A percentile compares a stretch with the other conserved stretches of the same genome.
Evolutionary conservation across 768 basidiomycete species (phyloP).

Genomic region (Pleurotus eryngii): DNA sequence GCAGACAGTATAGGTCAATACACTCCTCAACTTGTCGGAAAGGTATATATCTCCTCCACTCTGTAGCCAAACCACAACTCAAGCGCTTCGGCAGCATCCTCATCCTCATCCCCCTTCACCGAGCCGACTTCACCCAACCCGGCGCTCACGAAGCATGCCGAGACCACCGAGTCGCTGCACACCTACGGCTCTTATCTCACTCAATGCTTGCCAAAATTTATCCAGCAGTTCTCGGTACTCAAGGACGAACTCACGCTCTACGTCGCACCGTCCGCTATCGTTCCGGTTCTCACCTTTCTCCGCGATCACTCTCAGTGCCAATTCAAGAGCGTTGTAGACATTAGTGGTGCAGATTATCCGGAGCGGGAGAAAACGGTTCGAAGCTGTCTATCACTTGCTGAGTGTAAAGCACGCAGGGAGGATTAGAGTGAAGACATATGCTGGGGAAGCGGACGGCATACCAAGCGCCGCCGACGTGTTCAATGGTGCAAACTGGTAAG

Average conservation of each 20-base stretch:
- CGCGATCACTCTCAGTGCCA: constrained; percentile 95
- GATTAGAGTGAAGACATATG: constrained; percentile 96
- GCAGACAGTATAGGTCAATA: constrained; percentile 30
- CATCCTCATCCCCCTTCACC: constrained; percentile 75
- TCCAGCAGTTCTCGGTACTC: constrained; percentile 96
- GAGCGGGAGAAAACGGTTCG: constrained; percentile 92
- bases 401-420: constrained; percentile 76
- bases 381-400: constrained; percentile 94
- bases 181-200: constrained; percentile 90
- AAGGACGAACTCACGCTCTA: constrained; percentile 95
- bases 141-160: constrained; percentile 64
- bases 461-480: constrained; percentile 80
- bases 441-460: constrained; percentile 87
- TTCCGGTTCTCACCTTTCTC: constrained; percentile 87
- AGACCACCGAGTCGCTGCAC: constrained; percentile 78
- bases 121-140: constrained; percentile 91
- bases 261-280: constrained; percentile 73
- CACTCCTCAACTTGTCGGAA: constrained; percentile 44
- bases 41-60: constrained; percentile 33
- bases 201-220: constrained; percentile 92
- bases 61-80: background rate
- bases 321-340: constrained; percentile 90
- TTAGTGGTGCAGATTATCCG: constrained; percentile 94
- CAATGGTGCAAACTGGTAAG: constrained; percentile 91
- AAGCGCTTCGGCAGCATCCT: constrained; percentile 41